phyloP scores from a whole-genome alignment of 208 protist species.

The Acanthamoeba divionensis region DNA sequence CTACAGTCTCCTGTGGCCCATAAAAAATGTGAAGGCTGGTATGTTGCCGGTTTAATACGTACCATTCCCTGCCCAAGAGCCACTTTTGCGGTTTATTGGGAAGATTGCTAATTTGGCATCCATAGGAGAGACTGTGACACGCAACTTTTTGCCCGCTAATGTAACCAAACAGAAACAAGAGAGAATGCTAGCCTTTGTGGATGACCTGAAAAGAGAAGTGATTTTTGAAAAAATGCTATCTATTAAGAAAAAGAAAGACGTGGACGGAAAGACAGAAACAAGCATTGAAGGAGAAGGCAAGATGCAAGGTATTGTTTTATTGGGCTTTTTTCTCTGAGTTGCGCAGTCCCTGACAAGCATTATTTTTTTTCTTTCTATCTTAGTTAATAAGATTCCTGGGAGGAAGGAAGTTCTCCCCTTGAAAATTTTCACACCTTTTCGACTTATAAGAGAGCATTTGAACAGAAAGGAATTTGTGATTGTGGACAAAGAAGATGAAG shows the following conservation, averaged over 20 bases:
- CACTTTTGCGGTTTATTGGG: too few species aligned
- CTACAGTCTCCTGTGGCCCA: background rate
- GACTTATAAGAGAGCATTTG: background rate
- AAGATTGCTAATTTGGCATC: too few species aligned
- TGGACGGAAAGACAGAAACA: background rate
- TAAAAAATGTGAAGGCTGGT: too few species aligned
- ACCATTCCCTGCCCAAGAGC: too few species aligned
- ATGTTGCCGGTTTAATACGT: too few species aligned
- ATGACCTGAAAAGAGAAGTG: background rate
- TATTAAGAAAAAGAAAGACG: background rate
- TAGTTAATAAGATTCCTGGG: too few species aligned
- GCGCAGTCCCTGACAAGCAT: too few species aligned
- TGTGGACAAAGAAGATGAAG: too few species aligned
- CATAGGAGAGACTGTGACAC: background rate
- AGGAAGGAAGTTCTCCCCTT: too few species aligned
- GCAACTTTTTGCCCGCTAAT: background rate
- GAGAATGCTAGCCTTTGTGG: background rate
- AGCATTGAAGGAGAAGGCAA: background rate
- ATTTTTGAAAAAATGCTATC: too few species aligned
- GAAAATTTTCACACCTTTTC: constrained; percentile 3
- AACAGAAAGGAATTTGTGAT: background rate
- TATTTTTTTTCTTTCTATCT: too few species aligned
- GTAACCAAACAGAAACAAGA: constrained; percentile 1
- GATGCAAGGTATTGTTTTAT: background rate
- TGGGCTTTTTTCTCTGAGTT: too few species aligned